Evolutionary conservation across 768 basidiomycete species (phyloP), one percentile per base, ranked within the genome.

Genomic region (Tylopilus subfusipes): DNA sequence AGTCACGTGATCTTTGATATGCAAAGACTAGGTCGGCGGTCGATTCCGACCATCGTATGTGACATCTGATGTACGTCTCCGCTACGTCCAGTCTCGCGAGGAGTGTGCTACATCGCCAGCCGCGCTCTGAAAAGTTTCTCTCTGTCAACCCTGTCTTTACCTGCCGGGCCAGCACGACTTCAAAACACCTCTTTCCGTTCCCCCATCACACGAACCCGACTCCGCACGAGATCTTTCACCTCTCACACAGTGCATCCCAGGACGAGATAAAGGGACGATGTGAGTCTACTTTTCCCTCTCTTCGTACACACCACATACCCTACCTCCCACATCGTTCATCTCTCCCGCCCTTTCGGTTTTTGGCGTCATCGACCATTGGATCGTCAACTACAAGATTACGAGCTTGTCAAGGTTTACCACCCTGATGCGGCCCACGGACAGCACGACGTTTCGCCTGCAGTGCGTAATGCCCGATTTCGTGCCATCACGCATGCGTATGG

Each of bases 211-310:
- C 76, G 0, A 75, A 75, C 45, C 86, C 87, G 12, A 81, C 83
- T 1, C 84, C 87, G 1, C 74, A 85, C 67, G 82, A 90, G 68
- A 87, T 90, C 51, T 90, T 90, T 64, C 87, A 88, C 63, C 76
- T 90, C 4, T 71, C 80, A 3, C 63, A 59, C 1, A 72, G 74
- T 21, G 84, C 85, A 19, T 77, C 82, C 0, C 82, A 82, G 61
- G 63, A 71, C 31, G 78, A 86, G 24, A 82, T 90, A 57, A 90
- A 89, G 70, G 56, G 77, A 24, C 76, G 87, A 67, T 89, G 87
- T 88, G 63, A 64, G 84, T 45, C 14, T 40, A n/a, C 11, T 10
- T 22, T 19, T 6, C 12, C 39, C 14, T 30, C 33, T 14, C n/a
- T n/a, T n/a, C 18, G 19, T 21, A 52, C 16, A 29, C 30, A 21